phyloP scores from a whole-genome alignment of 352 stramenopile species.

The Phytophthora tubulina region DNA sequence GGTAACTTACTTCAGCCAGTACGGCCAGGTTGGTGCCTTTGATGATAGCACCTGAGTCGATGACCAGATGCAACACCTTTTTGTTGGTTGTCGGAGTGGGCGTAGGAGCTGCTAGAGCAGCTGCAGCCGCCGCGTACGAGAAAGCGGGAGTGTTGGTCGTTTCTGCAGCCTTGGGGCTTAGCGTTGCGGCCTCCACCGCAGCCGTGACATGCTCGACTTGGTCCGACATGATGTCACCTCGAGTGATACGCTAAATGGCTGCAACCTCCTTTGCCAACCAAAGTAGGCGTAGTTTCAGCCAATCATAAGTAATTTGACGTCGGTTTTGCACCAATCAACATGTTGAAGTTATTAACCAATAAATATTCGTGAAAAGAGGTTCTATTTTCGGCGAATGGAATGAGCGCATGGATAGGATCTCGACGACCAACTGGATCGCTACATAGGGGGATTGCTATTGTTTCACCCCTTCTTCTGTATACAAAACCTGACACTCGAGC shows the following conservation, averaged over 20 bases:
- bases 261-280: constrained; percentile 52
- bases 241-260: constrained; percentile 24
- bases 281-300: constrained; percentile 35
- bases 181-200: constrained; percentile 28
- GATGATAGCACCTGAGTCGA: constrained; percentile 91
- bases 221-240: constrained; percentile 24
- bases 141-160: background rate
- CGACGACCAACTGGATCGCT: constrained; percentile 7
- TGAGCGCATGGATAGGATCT: constrained; percentile 17
- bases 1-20: constrained; percentile 67
- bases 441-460: constrained; percentile 9
- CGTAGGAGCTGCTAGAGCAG: constrained; percentile 2
- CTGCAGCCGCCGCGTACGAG: constrained; percentile 23
- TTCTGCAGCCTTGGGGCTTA: constrained; percentile 23
- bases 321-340: constrained; percentile 15
- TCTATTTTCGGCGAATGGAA: constrained; percentile 28
- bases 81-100: constrained; percentile 41
- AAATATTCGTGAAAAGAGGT: background rate
- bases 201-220: constrained; percentile 35
- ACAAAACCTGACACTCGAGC: constrained; percentile 5
- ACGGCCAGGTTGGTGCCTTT: constrained; percentile 82
- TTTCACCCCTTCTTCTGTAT: constrained; percentile 32
- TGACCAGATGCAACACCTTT: constrained; percentile 82
- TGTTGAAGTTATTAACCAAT: constrained; percentile 11
- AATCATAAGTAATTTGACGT: constrained; percentile 23